These are phyloP conservation scores for Russula dissimulans DNA, from an alignment of 768 basidiomycete species.

Conservation along the genomic window DNA sequence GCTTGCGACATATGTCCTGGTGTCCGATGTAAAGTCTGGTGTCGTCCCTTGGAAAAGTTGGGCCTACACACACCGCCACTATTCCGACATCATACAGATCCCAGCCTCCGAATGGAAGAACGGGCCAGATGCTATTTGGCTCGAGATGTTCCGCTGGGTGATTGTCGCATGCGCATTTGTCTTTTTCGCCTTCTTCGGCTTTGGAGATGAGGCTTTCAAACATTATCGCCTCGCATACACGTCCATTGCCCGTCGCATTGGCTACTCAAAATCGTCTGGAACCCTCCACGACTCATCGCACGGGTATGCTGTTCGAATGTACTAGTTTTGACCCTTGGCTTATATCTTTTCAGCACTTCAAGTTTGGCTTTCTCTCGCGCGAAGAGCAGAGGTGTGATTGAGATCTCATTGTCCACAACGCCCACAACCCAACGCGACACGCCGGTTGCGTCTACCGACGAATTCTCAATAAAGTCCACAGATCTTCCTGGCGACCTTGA, in stretches of 20 bases:
- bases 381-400: background rate
- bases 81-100: constrained; percentile 31
- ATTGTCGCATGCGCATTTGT: background rate
- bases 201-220: background rate
- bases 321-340: too few relatives aligned
- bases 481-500: background rate
- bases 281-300: background rate
- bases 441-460: too few relatives aligned
- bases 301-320: background rate
- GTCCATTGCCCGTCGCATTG: constrained; percentile 19
- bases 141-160: background rate
- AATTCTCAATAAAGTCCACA: background rate
- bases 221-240: background rate
- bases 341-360: background rate
- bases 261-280: constrained; percentile 13
- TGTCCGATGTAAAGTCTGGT: background rate
- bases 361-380: background rate
- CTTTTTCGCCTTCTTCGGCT: background rate
- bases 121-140: background rate
- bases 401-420: background rate
- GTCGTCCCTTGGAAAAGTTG: too few relatives aligned
- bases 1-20: background rate
- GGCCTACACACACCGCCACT: constrained; percentile 29
- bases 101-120: constrained; percentile 33
- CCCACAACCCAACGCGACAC: too few relatives aligned